Percentiles rank a stretch among this genome's conserved stretches.
These are phyloP conservation scores for Candida khao-thaluensis DNA, from an alignment of 805 yeast genomes.

Conservation along the genomic window DNA sequence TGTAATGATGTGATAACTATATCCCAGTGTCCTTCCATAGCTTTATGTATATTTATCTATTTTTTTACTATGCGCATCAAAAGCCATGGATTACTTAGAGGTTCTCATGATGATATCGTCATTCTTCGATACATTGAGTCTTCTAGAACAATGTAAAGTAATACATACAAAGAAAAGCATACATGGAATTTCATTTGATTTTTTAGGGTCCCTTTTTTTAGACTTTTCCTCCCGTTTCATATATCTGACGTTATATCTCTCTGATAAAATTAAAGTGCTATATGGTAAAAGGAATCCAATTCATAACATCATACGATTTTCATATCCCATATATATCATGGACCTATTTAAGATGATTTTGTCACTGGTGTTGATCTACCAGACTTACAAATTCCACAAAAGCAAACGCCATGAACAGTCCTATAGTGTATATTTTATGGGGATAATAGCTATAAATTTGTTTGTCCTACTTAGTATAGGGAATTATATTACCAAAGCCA, in stretches of 20 bases:
- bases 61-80: slow-evolving; percentile 1
- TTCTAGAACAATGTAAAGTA: slow-evolving; percentile 11
- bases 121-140: slow-evolving; percentile 6
- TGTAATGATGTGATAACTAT: slow-evolving; percentile 63
- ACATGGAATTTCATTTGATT: slow-evolving; percentile 39
- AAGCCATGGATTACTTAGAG: slow-evolving; percentile 2
- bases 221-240: slow-evolving; percentile 3
- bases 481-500: slow-evolving; percentile 10
- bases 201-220: slow-evolving; percentile 19
- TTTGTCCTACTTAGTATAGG: not conserved
- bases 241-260: slow-evolving; percentile 2
- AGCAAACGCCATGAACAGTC: slow-evolving; percentile 12
- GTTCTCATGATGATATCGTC: slow-evolving; percentile 8
- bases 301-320: slow-evolving; percentile 7
- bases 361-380: slow-evolving; percentile 3
- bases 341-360: slow-evolving; percentile 6
- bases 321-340: not conserved
- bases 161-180: slow-evolving; percentile 29
- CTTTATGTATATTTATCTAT: not conserved
- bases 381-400: slow-evolving; percentile 6
- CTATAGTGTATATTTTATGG: slow-evolving; percentile 6
- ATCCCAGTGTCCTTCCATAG: slow-evolving; percentile 48
- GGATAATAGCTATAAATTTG: not conserved
- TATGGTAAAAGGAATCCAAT: slow-evolving; percentile 11
- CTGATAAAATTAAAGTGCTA: not conserved